Base-by-base conservation (phyloP, 2,329 filamentous ascomycete genomes). In the Penicillium paneum region DNA sequence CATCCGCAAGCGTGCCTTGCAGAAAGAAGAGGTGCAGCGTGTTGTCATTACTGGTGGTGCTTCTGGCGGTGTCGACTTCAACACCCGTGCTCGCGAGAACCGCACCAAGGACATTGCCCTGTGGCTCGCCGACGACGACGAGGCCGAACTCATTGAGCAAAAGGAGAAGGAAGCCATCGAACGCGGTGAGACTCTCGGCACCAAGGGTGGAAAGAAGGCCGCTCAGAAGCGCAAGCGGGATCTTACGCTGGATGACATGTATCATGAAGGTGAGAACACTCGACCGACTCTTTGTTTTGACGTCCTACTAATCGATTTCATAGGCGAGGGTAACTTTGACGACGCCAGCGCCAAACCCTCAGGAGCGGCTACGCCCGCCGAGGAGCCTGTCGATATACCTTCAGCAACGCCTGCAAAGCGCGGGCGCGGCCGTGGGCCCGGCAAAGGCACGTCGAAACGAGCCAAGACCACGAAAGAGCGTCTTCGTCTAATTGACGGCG, bases 11-110 rank as follows among this genome's bases (percentile, higher is more conserved):
- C 88, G 94, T 58, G 94, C 94, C 2, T 78, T 97, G 74, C 94
- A 99, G 73, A 99, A 99, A 78, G 94, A 99, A 77, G 94, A 99
- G 73, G 94, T 99, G 61, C 93, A 97, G 74, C 91, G 94, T 51
- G 93, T 97, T 26, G 93, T 97, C 71, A 97, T 97, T 67, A 89
- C 90, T 46, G 94, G 93, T 64, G 91, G 92, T 54, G 83, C 85
- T 38, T 83, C 83, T 61, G 88, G 89, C 52, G 89, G 89, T 58
- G 93, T 97, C 58, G 94, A 97, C 79, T 97, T 99, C 81, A 97
- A 96, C 72, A 94, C 93, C 48, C 87, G 94, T 49, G 84, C 87
- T 60, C 87, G 87, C 57, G 93, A 97, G 78, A 97, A 95, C 75
- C 86, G 92, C 59, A 97, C 95, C 71, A 95, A 96, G 76, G 94